Conservation (phyloP, 2,329 filamentous ascomycete species). For the Phaeomoniella chlamydospora region DNA sequence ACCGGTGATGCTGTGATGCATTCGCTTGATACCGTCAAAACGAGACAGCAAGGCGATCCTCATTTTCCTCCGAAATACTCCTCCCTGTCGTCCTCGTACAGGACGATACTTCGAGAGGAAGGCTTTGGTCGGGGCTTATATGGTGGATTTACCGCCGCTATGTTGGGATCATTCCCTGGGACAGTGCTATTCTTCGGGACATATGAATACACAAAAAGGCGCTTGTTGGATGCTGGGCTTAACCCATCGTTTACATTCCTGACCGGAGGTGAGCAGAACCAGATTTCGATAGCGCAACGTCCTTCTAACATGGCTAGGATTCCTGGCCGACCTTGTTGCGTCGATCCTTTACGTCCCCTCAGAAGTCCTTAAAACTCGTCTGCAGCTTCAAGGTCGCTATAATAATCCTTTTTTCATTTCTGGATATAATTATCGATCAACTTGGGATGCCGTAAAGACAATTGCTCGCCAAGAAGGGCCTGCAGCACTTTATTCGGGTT, state of each 20-base stretch:
- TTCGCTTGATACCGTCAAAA: slow-evolving; percentile 96
- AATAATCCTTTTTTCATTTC: slow-evolving; percentile 91
- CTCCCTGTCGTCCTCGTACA: slow-evolving; percentile 78
- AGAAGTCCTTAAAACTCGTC: slow-evolving; percentile 91
- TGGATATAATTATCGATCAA: slow-evolving; percentile 90
- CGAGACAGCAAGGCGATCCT: slow-evolving; percentile 89
- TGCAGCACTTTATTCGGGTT: slow-evolving; percentile 84
- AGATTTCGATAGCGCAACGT: slow-evolving; percentile 1
- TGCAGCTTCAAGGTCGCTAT: slow-evolving; percentile 86
- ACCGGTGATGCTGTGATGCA: slow-evolving; percentile 98
- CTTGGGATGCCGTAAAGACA: slow-evolving; percentile 67
- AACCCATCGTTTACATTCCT: slow-evolving; percentile 77
- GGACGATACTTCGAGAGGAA: slow-evolving; percentile 86
- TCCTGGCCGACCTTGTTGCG: slow-evolving; percentile 80
- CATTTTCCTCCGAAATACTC: slow-evolving; percentile 86
- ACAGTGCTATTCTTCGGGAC: slow-evolving; percentile 92
- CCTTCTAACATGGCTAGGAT: slow-evolving; percentile 41
- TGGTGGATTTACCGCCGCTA: slow-evolving; percentile 80
- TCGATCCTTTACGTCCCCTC: slow-evolving; percentile 92
- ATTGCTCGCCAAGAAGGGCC: slow-evolving; percentile 75
- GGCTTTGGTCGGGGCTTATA: slow-evolving; percentile 77
- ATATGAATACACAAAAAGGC: slow-evolving; percentile 88
- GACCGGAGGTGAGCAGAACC: slow-evolving; percentile 48
- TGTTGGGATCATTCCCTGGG: slow-evolving; percentile 83
- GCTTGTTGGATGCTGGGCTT: slow-evolving; percentile 72